These are phyloP conservation scores for Exobasidium cylindrosporum DNA, from an alignment of 1,284 basidiomycete species.

Conservation along the genomic window DNA sequence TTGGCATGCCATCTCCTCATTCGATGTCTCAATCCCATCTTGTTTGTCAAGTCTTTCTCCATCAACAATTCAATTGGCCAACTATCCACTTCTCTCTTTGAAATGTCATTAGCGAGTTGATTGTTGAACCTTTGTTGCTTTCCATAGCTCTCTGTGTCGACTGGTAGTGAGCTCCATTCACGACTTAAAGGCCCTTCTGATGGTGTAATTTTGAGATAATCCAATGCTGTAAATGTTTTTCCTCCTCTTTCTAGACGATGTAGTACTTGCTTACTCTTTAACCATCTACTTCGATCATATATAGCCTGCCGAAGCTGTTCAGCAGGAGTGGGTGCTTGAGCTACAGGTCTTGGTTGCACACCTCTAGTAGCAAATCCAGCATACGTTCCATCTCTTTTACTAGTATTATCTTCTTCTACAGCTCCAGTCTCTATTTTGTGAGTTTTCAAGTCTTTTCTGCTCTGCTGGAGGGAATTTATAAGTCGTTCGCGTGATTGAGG, in stretches of 20 bases:
- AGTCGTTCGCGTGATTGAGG: neutral
- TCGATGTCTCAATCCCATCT: conserved; percentile 44
- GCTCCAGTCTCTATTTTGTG: neutral
- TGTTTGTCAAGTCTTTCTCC: conserved; percentile 45
- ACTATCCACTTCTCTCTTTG: conserved; percentile 38
- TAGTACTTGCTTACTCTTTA: conserved; percentile 30
- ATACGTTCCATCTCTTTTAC: conserved; percentile 9
- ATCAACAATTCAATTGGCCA: conserved; percentile 54
- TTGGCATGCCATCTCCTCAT: conserved; percentile 43
- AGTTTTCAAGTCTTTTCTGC: neutral
- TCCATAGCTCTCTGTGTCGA: neutral
- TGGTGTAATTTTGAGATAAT: conserved; percentile 50
- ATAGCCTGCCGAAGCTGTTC: conserved; percentile 14
- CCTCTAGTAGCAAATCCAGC: conserved; percentile 14
- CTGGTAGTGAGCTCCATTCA: neutral
- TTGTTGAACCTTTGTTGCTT: neutral
- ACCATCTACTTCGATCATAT: conserved; percentile 32
- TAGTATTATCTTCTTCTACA: neutral
- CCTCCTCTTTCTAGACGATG: conserved; percentile 24
- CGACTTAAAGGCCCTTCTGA: conserved; percentile 34
- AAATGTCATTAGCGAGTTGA: conserved; percentile 8
- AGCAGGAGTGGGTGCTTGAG: conserved; percentile 44
- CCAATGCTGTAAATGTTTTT: conserved; percentile 37
- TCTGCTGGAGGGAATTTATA: neutral
- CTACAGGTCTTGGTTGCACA: conserved; percentile 41